A percentile compares a stretch with the other conserved stretches of the same genome.
phyloP scores from a whole-genome alignment of 192 early-diverging fungal genomes.

The Haplosporangium gracile region DNA sequence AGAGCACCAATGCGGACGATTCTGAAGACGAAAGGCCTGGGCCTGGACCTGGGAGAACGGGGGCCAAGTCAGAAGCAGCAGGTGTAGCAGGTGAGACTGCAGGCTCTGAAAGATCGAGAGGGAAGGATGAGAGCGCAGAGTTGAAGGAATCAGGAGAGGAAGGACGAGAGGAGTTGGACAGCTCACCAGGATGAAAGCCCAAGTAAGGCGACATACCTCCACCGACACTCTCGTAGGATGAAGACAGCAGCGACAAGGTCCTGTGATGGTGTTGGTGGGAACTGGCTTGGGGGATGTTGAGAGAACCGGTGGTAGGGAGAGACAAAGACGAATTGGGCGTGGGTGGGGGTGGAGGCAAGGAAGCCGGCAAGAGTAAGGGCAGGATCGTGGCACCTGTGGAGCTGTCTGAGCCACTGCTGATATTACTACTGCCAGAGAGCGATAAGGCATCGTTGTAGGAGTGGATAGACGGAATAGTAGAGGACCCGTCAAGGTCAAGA shows the following conservation, averaged over 20 bases:
- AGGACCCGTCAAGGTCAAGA: not conserved
- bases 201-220: not conserved
- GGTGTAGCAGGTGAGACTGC: not conserved
- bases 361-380: conserved; percentile 22
- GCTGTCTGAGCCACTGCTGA: conserved; percentile 4
- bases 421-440: conserved; percentile 8
- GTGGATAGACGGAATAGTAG: not conserved
- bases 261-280: not conserved
- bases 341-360: conserved; percentile 14
- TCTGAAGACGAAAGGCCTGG: not conserved
- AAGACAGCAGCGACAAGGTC: not conserved
- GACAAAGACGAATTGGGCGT: not conserved
- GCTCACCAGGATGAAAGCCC: conserved; percentile 2
- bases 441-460: conserved; percentile 4
- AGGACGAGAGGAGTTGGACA: conserved; percentile 4
- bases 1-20: conserved; percentile 21
- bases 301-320: not conserved
- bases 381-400: not conserved
- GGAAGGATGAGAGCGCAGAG: conserved; percentile 26
- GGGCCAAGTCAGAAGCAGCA: not conserved
- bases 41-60: not conserved
- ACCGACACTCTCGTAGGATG: not conserved
- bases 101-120: not conserved
- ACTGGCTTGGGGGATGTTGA: not conserved
- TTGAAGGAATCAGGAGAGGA: conserved; percentile 37